Evolutionary conservation across 805 yeast genomes (phyloP).

Genomic region (Spathaspora sp.): DNA sequence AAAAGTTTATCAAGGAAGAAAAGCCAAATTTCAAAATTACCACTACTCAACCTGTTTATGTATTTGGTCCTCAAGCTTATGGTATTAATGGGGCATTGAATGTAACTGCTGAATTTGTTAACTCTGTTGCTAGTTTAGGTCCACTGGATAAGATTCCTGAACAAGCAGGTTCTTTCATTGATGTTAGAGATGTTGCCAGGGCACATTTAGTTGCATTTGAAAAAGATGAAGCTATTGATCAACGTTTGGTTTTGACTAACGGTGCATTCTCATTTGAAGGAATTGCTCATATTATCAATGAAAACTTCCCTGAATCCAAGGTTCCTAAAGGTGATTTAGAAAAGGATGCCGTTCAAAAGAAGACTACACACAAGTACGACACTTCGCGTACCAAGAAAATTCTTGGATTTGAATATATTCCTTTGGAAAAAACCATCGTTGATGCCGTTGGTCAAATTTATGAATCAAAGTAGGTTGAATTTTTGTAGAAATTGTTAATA

Average conservation of each 20-base stretch:
- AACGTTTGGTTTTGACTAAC: conserved; percentile 18
- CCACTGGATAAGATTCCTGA: conserved; percentile 22
- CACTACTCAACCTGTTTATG: conserved; percentile 16
- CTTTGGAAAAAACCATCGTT: conserved; percentile 36
- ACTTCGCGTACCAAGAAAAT: conserved; percentile 29
- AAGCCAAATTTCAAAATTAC: conserved; percentile 9
- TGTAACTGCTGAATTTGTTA: conserved; percentile 35
- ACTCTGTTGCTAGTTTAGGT: conserved; percentile 28
- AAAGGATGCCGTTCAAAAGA: background rate
- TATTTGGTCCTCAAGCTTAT: conserved; percentile 21
- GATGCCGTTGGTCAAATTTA: conserved; percentile 39
- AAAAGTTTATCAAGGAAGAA: conserved; percentile 42
- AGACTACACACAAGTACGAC: conserved; percentile 15
- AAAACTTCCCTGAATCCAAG: conserved; percentile 41
- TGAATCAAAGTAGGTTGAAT: background rate
- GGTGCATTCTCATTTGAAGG: conserved; percentile 20
- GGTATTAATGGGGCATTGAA: conserved; percentile 23
- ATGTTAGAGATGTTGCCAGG: conserved; percentile 44
- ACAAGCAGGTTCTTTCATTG: conserved; percentile 23
- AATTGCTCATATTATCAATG: conserved; percentile 27
- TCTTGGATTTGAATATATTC: conserved; percentile 35
- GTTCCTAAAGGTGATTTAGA: conserved; percentile 35
- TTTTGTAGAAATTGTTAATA: background rate
- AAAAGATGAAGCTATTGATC: conserved; percentile 18
- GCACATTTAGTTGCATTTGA: conserved; percentile 39